Base-by-base conservation (phyloP, 169 alveolate species). In the Plasmodium inui region DNA sequence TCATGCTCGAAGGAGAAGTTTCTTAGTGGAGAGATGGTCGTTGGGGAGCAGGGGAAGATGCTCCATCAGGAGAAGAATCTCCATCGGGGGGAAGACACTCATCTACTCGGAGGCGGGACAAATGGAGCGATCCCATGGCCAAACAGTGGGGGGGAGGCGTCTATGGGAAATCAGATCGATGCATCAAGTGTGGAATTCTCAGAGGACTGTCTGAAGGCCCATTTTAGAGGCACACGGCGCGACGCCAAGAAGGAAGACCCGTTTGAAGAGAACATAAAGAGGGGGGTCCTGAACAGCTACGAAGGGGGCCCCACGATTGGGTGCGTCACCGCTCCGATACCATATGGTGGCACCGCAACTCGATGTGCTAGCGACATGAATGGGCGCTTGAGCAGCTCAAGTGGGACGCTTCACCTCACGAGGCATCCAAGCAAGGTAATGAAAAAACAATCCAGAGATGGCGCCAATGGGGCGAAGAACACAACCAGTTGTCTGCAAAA, bases 1-100 rank as follows among this genome's bases (percentile, higher is more conserved):
- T 17, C 94, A 2, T 89, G 94, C 53, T 55, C 94, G 5, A 85
- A 89, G 55, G 8, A 79, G 9, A 89, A 73, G 10, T 79, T 39
- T 61, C 50, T 86, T 14, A 83, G 28, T 22, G 70, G 72, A 46
- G 17, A 67, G 53, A 3, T 34, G 80, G 17, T 39, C 3, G 44
- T 0, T 22, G 30, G 22, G 5, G n/a, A 67, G 76, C 76, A 67
- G 76, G 37, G 37, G 19, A 55, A 86, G 46, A 6, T 5, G 22
- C 74, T 26, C 22, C 53, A 19, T 12, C 12, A 44, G 81, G 44
- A 28, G 55, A 34, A 8, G 78, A 53, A 53, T 12, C 9, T 5
- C 10, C 0, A 8, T 37, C 34, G 37, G 73, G 34, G 22, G 26
- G 37, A n/a, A 0, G 39, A 9, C 37, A 37, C 17, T 67, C 76